Conservation (phyloP, 2,329 filamentous ascomycete genomes). For the Sporothrix pseudoabietina region DNA sequence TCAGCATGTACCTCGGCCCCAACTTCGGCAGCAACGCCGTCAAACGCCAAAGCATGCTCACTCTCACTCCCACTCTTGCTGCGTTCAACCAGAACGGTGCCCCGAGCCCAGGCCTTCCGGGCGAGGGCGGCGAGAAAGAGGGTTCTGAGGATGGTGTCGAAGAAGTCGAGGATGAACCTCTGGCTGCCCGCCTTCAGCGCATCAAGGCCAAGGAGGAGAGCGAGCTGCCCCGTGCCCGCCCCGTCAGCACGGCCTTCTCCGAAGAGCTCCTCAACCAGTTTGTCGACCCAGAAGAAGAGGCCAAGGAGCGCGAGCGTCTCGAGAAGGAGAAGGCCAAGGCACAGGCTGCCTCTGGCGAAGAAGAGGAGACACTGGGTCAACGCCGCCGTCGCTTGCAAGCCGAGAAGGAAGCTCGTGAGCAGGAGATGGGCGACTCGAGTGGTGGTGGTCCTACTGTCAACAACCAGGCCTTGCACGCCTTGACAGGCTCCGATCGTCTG, state of each 20-base stretch:
- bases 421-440: constrained; percentile 51
- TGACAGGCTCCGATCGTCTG: constrained; percentile 41
- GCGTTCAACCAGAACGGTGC: constrained; percentile 33
- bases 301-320: constrained; percentile 42
- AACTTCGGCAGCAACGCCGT: constrained; percentile 34
- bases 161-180: constrained; percentile 65
- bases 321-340: constrained; percentile 39
- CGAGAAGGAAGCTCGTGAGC: constrained; percentile 64
- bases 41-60: constrained; percentile 51
- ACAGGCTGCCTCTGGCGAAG: constrained; percentile 44
- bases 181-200: constrained; percentile 66
- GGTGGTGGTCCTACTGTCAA: constrained; percentile 35
- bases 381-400: constrained; percentile 73
- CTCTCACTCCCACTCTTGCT: constrained; percentile 41
- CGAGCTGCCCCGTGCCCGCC: constrained; percentile 56
- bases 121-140: constrained; percentile 36
- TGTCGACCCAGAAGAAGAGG: constrained; percentile 51
- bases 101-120: constrained; percentile 10
- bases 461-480: constrained; percentile 34
- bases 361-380: constrained; percentile 78
- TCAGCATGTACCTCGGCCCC: constrained; percentile 38
- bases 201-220: constrained; percentile 60
- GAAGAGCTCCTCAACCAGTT: constrained; percentile 69
- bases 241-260: constrained; percentile 68
- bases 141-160: constrained; percentile 45